Percentiles rank a stretch among this genome's conserved stretches.
Conservation (phyloP, 257 asterid genomes). For the Haberlea rhodopensis region DNA sequence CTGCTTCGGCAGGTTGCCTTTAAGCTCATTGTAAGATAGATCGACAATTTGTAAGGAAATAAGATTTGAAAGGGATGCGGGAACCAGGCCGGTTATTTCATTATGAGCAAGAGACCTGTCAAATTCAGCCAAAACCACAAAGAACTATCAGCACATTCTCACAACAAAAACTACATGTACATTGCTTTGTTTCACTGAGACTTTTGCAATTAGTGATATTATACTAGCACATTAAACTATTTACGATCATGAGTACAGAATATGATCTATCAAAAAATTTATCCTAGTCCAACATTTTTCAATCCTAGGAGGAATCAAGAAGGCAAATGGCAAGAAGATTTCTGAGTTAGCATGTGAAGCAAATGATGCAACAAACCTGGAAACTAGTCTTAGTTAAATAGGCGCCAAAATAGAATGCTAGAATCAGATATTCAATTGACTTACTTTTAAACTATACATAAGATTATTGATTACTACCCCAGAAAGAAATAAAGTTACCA, state of each 20-base stretch:
- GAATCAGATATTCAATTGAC: too few species aligned
- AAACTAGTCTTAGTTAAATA: too few species aligned
- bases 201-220: too few species aligned
- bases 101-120: constrained; percentile 53
- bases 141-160: too few species aligned
- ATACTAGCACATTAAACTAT: background rate
- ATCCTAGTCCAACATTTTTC: background rate
- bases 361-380: background rate
- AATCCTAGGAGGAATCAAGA: background rate
- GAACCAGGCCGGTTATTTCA: constrained; percentile 62
- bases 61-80: constrained; percentile 48
- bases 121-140: background rate
- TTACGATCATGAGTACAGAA: too few species aligned
- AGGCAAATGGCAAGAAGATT: background rate
- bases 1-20: constrained; percentile 71
- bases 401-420: too few species aligned
- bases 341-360: background rate
- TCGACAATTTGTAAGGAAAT: constrained; percentile 59
- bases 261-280: background rate
- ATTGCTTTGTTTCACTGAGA: too few species aligned
- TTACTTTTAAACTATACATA: too few species aligned
- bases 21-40: constrained; percentile 65
- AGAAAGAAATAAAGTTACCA: constrained; percentile 2
- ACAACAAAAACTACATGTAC: background rate
- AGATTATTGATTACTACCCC: constrained; percentile 25